A percentile compares a stretch with the other conserved stretches of the same genome.
Conservation (phyloP, 345 rosid genomes). For the Citrus trifoliata region DNA sequence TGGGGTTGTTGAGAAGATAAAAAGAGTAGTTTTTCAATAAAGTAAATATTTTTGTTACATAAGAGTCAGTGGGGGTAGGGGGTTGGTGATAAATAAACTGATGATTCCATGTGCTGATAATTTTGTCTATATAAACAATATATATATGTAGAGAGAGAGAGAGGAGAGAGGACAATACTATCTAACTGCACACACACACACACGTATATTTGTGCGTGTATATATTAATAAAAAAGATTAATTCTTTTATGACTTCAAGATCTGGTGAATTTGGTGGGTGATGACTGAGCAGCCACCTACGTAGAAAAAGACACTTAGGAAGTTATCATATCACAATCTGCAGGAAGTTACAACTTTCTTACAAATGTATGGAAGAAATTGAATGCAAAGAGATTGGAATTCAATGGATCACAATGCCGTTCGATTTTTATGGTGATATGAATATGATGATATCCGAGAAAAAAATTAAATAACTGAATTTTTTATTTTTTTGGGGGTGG, state of each 20-base stretch:
- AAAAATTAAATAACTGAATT: neutral
- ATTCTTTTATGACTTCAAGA: constrained; percentile 14
- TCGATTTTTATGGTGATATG: neutral
- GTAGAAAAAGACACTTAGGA: constrained; percentile 34
- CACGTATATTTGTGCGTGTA: neutral
- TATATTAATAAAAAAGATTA: neutral
- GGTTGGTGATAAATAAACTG: constrained; percentile 23
- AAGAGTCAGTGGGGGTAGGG: constrained; percentile 13
- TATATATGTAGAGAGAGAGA: neutral
- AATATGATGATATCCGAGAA: constrained; percentile 10
- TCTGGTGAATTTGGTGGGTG: constrained; percentile 31
- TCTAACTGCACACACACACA: too few species aligned
- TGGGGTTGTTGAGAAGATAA: constrained; percentile 12
- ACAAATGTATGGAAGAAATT: constrained; percentile 53
- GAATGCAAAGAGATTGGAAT: constrained; percentile 56
- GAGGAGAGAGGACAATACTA: too few species aligned
- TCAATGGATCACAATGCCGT: constrained; percentile 57
- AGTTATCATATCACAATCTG: constrained; percentile 7
- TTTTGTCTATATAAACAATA: constrained; percentile 16
- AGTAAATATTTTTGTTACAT: constrained; percentile 24
- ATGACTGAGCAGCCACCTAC: constrained; percentile 28
- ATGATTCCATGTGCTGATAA: neutral
- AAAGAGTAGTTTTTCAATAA: neutral
- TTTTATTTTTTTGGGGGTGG: neutral
- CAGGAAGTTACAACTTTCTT: constrained; percentile 15